phyloP scores from a whole-genome alignment of 1,284 basidiomycete genomes.

The Sporisorium iseilematis-ciliati region DNA sequence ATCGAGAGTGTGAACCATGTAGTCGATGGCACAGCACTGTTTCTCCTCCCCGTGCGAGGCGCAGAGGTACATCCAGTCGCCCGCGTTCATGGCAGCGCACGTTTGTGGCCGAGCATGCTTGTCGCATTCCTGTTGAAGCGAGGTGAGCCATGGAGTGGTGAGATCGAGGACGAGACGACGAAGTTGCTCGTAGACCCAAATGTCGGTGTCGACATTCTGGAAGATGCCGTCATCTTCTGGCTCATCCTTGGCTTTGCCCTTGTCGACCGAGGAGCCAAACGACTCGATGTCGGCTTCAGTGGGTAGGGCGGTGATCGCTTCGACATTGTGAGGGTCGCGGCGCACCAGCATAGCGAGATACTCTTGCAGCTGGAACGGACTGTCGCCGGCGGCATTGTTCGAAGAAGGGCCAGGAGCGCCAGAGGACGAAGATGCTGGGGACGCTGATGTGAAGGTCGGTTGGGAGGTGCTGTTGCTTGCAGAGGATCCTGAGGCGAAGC shows the following conservation, averaged over 20 bases:
- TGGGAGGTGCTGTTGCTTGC: constrained; percentile 5
- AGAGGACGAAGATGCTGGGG: constrained; percentile 8
- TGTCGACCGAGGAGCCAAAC: constrained; percentile 50
- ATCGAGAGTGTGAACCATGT: constrained; percentile 93
- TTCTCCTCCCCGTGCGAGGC: constrained; percentile 79
- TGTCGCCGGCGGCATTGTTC: constrained; percentile 73
- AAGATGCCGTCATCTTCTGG: constrained; percentile 22
- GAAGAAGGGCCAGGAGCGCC: constrained; percentile 9
- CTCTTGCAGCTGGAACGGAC: constrained; percentile 93
- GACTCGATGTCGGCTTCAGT: constrained; percentile 45
- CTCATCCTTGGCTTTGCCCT: constrained; percentile 64
- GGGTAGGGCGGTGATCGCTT: constrained; percentile 79
- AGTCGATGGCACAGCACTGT: constrained; percentile 92
- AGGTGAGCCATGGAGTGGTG: constrained; percentile 86
- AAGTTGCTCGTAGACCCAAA: constrained; percentile 94
- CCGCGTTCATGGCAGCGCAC: constrained; percentile 96
- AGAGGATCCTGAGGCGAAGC: constrained; percentile 9
- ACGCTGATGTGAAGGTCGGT: constrained; percentile 7
- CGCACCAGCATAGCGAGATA: constrained; percentile 90
- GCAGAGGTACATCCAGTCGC: constrained; percentile 95
- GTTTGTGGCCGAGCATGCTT: constrained; percentile 69
- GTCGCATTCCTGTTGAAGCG: constrained; percentile 83
- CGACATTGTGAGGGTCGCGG: constrained; percentile 86
- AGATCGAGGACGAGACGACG: constrained; percentile 91
- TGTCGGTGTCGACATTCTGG: constrained; percentile 75